Evolutionary conservation across 352 stramenopile genomes (phyloP).

Genomic region (Phytophthora macrochlamydospora): DNA sequence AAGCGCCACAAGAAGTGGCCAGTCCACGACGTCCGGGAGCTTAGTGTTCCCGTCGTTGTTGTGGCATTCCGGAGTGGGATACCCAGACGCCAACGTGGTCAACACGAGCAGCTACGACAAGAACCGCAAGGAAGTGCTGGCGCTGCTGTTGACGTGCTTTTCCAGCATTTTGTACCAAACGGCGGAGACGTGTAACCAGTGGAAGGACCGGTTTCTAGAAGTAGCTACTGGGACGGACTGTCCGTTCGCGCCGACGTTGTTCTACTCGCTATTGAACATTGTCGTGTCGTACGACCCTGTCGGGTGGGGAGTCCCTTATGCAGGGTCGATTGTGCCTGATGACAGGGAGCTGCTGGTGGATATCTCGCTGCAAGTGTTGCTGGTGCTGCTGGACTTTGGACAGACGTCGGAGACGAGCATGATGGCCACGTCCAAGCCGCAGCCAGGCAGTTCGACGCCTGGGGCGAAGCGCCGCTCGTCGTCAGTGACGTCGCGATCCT

Average conservation of each 20-base stretch:
- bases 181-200: conserved; percentile 91
- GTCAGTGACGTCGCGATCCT: conserved; percentile 26
- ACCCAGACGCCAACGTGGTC: conserved; percentile 75
- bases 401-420: conserved; percentile 60
- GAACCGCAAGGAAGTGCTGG: conserved; percentile 96
- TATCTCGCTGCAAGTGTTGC: conserved; percentile 91
- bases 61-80: conserved; percentile 82
- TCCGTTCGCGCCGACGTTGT: conserved; percentile 94
- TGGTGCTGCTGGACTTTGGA: conserved; percentile 95
- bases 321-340: conserved; percentile 88
- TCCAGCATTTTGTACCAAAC: conserved; percentile 97
- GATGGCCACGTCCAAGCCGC: conserved; percentile 53
- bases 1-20: conserved; percentile 59
- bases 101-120: conserved; percentile 87
- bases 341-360: conserved; percentile 92
- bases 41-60: conserved; percentile 81
- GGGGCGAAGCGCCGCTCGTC: conserved; percentile 34
- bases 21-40: conserved; percentile 34
- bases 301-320: conserved; percentile 90
- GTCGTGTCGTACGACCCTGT: conserved; percentile 94
- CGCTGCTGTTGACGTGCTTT: conserved; percentile 93
- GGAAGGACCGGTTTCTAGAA: conserved; percentile 91
- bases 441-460: conserved; percentile 45
- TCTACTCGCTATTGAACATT: conserved; percentile 97
- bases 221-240: conserved; percentile 91